Evolutionary conservation across 2,329 filamentous ascomycete genomes (phyloP), one percentile per base, ranked within the genome.

Genomic region (Hyphodiscus sp.): DNA sequence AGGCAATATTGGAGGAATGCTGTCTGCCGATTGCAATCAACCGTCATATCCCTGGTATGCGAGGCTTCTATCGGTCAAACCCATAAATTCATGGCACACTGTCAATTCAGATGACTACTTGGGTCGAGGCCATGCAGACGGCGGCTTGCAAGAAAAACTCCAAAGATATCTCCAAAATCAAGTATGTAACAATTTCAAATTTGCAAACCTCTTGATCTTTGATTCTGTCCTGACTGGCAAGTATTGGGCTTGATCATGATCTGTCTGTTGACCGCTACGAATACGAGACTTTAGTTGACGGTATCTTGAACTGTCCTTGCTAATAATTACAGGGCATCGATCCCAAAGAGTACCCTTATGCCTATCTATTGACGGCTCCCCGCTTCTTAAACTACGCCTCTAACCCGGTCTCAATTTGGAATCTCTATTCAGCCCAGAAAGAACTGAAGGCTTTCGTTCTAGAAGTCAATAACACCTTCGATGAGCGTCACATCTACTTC

Each of bases 321-420:
- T 38, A 10, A 38, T 13, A 13, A 38, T 6, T 4, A 15, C 58
- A 90, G 79, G 74, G 75, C 13, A 72, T 82, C n/a, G 73, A 83
- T 54, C 78, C 80, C 48, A 65, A 73, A 1, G 71, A 75, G 45
- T 91, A 86, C 69, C 80, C 83, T 11, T 75, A 83, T 62, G 85
- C 82, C 0, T 90, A 89, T 61, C 73, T 91, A 3, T 74, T 89
- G 20, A 91, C 87, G 1, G 84, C 85, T 2, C 80, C 86, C 5
- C 77, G 77, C 29, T 85, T 89, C 56, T 67, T 88, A 6, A 83
- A 84, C 2, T 87, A 87, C 64, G 79, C 81, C 20, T 89, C 88
- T 69, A 91, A 89, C 61, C 86, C 86, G 0, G 83, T 87, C 2
- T 90, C 86, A 0, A 87, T 91, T 62, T 91, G 87, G 85, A 89